These are phyloP conservation scores for Backusella parvicylindrica DNA, from an alignment of 192 early-diverging fungal species.

Conservation along the genomic window DNA sequence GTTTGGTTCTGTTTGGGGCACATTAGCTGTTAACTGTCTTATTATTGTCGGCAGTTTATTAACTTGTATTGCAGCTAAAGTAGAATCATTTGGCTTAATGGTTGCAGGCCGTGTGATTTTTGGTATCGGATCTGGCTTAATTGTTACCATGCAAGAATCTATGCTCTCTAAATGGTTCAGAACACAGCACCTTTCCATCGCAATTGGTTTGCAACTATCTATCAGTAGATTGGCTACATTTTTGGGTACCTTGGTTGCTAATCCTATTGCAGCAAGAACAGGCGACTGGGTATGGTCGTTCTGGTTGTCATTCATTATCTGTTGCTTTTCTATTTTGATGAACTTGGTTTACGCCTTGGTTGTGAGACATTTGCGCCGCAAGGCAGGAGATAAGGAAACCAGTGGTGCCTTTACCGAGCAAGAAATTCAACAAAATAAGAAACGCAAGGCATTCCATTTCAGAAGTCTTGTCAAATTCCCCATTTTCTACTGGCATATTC, in stretches of 20 bases:
- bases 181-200: constrained; percentile 61
- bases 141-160: constrained; percentile 76
- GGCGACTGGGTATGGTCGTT: constrained; percentile 43
- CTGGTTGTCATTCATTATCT: constrained; percentile 56
- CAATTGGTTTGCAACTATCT: constrained; percentile 68
- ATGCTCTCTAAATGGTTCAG: constrained; percentile 74
- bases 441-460: constrained; percentile 53
- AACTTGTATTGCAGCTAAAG: constrained; percentile 46
- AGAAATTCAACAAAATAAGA: constrained; percentile 31
- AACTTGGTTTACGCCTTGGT: constrained; percentile 64
- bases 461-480: constrained; percentile 51
- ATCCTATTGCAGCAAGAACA: constrained; percentile 49
- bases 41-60: constrained; percentile 56
- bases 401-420: not conserved
- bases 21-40: constrained; percentile 49
- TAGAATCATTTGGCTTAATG: constrained; percentile 48
- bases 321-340: constrained; percentile 60
- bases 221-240: constrained; percentile 70
- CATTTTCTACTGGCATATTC: constrained; percentile 55
- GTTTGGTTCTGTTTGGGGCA: constrained; percentile 58
- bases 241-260: constrained; percentile 61
- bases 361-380: constrained; percentile 42
- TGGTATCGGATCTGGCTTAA: constrained; percentile 68
- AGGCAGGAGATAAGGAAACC: not conserved
- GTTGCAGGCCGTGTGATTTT: constrained; percentile 50